Evolutionary conservation across 2,329 filamentous ascomycete genomes (phyloP).

Genomic region (Neonectria hederae): DNA sequence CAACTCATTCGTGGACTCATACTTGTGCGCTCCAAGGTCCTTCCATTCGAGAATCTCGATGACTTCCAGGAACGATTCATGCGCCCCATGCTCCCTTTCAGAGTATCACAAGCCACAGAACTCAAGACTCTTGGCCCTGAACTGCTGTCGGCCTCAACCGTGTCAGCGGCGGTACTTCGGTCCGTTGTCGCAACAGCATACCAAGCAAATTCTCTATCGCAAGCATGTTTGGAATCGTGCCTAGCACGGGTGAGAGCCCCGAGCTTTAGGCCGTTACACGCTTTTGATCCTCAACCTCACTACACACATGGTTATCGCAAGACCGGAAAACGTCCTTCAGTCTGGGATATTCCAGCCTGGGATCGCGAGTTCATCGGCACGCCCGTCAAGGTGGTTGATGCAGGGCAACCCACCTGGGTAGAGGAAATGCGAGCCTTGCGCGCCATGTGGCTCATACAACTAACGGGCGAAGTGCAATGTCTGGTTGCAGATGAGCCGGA

Average conservation of each 20-base stretch:
- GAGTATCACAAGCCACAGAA: neutral
- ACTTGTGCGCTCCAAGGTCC: slow-evolving; percentile 12
- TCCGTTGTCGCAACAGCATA: slow-evolving; percentile 30
- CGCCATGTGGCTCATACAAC: slow-evolving; percentile 32
- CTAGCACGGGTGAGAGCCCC: slow-evolving; percentile 26
- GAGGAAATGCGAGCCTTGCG: slow-evolving; percentile 39
- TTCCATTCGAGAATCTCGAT: slow-evolving; percentile 18
- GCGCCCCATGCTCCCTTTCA: neutral
- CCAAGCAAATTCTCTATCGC: slow-evolving; percentile 31
- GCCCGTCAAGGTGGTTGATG: slow-evolving; percentile 16
- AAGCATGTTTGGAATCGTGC: slow-evolving; percentile 32
- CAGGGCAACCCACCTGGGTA: slow-evolving; percentile 32
- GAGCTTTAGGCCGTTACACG: slow-evolving; percentile 25
- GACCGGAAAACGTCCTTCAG: neutral
- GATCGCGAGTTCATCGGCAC: slow-evolving; percentile 15
- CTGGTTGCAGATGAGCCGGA: slow-evolving; percentile 3
- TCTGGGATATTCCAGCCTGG: slow-evolving; percentile 8
- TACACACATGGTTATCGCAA: slow-evolving; percentile 9
- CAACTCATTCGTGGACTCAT: slow-evolving; percentile 20
- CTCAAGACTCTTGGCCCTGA: slow-evolving; percentile 6
- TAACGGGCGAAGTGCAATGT: slow-evolving; percentile 24
- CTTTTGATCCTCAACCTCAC: slow-evolving; percentile 1
- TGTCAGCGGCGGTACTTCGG: slow-evolving; percentile 17
- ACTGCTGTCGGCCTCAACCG: neutral
- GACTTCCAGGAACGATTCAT: slow-evolving; percentile 13